Evolutionary conservation across 495 filamentous ascomycete genomes (phyloP).

Genomic region (Hypoxylon fragiforme): DNA sequence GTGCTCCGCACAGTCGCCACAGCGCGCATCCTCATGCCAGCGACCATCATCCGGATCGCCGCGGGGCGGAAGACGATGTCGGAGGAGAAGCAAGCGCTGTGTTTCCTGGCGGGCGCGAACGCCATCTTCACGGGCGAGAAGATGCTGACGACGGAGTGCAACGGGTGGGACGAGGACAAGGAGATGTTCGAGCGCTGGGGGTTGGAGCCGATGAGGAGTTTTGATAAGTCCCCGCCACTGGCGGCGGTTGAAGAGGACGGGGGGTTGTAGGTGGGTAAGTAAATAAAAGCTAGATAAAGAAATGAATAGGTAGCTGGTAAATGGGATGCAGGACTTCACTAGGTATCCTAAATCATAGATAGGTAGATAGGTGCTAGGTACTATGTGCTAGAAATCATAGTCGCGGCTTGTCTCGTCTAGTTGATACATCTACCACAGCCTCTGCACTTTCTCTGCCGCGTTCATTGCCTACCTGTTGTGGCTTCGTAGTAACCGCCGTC

Average conservation of each 20-base stretch:
- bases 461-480: background rate
- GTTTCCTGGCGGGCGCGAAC: constrained; percentile 85
- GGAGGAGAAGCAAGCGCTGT: constrained; percentile 82
- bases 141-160: constrained; percentile 88
- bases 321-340: background rate
- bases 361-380: no score
- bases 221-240: constrained; percentile 35
- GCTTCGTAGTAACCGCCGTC: background rate
- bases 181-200: constrained; percentile 80
- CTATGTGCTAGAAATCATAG: constrained; percentile 2
- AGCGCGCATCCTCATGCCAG: constrained; percentile 75
- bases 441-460: background rate
- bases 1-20: constrained; percentile 77
- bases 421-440: constrained; percentile 1
- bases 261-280: background rate
- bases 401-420: constrained; percentile 12
- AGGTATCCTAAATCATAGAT: background rate
- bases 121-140: constrained; percentile 90
- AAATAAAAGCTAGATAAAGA: no score
- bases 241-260: background rate
- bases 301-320: background rate
- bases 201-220: constrained; percentile 59
- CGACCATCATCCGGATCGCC: constrained; percentile 78
- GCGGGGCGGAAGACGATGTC: constrained; percentile 75
- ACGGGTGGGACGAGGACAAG: constrained; percentile 84